Percentiles rank a stretch among this genome's conserved stretches.
Evolutionary conservation across 176 grass and related monocot species (phyloP).

Genomic region (Musa beccarii): DNA sequence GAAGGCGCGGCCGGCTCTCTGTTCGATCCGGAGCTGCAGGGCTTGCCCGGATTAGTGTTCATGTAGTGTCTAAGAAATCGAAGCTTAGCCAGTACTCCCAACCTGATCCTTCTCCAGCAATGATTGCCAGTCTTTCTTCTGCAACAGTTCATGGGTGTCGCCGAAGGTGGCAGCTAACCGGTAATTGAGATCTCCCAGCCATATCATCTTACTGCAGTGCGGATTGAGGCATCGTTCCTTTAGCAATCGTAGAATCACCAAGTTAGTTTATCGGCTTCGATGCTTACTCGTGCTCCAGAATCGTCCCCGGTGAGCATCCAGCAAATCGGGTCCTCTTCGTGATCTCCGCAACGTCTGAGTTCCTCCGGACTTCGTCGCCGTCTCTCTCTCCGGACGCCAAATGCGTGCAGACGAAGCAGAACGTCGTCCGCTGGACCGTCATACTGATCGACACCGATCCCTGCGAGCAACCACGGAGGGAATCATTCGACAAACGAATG

Average conservation of each 20-base stretch:
- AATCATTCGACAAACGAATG: background rate
- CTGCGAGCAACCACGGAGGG: conserved; percentile 9
- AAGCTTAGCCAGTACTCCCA: background rate
- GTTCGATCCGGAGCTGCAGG: conserved; percentile 50
- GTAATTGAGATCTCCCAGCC: conserved; percentile 92
- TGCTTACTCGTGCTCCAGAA: conserved; percentile 81
- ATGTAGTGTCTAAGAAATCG: background rate
- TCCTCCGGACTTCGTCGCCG: conserved; percentile 70
- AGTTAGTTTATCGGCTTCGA: background rate
- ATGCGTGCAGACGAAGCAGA: conserved; percentile 94
- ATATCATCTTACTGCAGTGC: conserved; percentile 60
- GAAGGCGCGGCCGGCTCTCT: conserved; percentile 61
- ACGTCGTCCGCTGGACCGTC: conserved; percentile 37
- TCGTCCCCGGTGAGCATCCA: conserved; percentile 43
- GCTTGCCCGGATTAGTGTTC: background rate
- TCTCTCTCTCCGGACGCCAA: conserved; percentile 85
- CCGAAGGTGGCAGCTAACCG: conserved; percentile 27
- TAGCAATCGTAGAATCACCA: background rate
- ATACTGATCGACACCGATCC: conserved; percentile 88
- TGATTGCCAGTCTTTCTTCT: conserved; percentile 49
- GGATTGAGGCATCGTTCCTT: background rate
- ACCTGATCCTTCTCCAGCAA: conserved; percentile 71
- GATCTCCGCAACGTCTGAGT: conserved; percentile 65
- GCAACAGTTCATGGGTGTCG: conserved; percentile 29
- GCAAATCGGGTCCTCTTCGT: conserved; percentile 52